Conservation (phyloP, 768 basidiomycete genomes). For the Leccinum boreale region DNA sequence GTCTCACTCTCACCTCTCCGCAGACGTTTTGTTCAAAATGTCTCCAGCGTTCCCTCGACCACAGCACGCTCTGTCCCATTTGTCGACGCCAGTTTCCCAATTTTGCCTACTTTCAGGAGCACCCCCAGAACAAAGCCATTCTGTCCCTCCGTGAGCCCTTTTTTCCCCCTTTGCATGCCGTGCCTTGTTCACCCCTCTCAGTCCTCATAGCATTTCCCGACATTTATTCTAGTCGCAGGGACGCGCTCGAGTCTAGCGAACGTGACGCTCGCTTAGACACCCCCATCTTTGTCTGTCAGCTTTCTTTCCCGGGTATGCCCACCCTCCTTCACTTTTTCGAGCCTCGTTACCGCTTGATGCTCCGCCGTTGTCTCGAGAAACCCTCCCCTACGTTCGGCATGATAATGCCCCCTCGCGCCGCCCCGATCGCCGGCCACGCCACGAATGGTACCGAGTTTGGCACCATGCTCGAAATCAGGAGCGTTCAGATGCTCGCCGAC, state of each 20-base stretch:
- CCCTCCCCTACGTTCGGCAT: slow-evolving; percentile 85
- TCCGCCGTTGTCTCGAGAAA: slow-evolving; percentile 87
- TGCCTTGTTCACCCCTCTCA: slow-evolving; percentile 25
- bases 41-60: slow-evolving; percentile 87
- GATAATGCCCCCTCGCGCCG: slow-evolving; percentile 66
- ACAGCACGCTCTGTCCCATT: slow-evolving; percentile 76
- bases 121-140: slow-evolving; percentile 69
- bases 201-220: slow-evolving; percentile 70
- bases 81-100: slow-evolving; percentile 79
- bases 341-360: slow-evolving; percentile 93
- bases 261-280: slow-evolving; percentile 78
- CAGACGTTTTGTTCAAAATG: slow-evolving; percentile 92
- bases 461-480: slow-evolving; percentile 88
- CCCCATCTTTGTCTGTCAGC: slow-evolving; percentile 87
- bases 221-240: slow-evolving; percentile 60
- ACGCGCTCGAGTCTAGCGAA: slow-evolving; percentile 70
- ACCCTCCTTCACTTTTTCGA: slow-evolving; percentile 92
- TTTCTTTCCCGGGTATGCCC: slow-evolving; percentile 89
- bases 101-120: slow-evolving; percentile 76
- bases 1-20: slow-evolving; percentile 6
- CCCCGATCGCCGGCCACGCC: slow-evolving; percentile 23
- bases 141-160: slow-evolving; percentile 57
- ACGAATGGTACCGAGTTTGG: slow-evolving; percentile 58
- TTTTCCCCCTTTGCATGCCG: slow-evolving; percentile 6
- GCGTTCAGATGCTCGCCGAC: slow-evolving; percentile 84